phyloP scores from a whole-genome alignment of 257 asterid species.

The Rubia yunnanensis region DNA sequence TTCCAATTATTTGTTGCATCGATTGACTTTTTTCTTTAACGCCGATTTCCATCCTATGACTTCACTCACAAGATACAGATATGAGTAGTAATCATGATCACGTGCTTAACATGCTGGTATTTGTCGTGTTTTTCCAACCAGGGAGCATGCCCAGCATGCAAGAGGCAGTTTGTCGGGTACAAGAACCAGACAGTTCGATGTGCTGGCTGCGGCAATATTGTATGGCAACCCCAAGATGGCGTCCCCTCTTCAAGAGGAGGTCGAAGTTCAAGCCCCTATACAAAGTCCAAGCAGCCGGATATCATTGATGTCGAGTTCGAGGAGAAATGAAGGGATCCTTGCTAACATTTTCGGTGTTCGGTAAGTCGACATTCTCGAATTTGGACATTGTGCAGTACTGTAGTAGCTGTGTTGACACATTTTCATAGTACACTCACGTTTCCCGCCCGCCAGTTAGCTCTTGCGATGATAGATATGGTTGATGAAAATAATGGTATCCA shows the following conservation, averaged over 20 bases:
- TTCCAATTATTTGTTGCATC: too few species aligned
- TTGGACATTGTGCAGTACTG: not conserved
- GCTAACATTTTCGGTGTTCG: not conserved
- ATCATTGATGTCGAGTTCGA: constrained; percentile 90
- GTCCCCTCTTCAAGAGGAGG: constrained; percentile 51
- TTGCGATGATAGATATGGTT: too few species aligned
- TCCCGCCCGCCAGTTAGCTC: not conserved
- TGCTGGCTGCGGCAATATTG: constrained; percentile 76
- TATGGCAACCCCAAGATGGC: constrained; percentile 87
- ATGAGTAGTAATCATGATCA: too few species aligned
- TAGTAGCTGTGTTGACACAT: constrained; percentile 4
- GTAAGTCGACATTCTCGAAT: not conserved
- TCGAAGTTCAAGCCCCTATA: constrained; percentile 44
- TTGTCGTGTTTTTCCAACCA: constrained; percentile 21
- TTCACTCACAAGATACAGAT: too few species aligned
- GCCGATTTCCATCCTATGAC: too few species aligned
- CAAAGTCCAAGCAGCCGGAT: constrained; percentile 73
- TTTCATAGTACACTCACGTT: not conserved
- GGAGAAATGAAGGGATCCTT: constrained; percentile 49
- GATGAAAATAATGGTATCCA: too few species aligned
- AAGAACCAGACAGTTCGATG: constrained; percentile 82
- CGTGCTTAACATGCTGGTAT: not conserved
- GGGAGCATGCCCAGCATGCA: constrained; percentile 98
- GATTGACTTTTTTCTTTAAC: too few species aligned
- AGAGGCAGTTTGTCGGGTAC: constrained; percentile 72